Conservation (phyloP, 2,329 filamentous ascomycete species). For the Aspergillus ruber region DNA sequence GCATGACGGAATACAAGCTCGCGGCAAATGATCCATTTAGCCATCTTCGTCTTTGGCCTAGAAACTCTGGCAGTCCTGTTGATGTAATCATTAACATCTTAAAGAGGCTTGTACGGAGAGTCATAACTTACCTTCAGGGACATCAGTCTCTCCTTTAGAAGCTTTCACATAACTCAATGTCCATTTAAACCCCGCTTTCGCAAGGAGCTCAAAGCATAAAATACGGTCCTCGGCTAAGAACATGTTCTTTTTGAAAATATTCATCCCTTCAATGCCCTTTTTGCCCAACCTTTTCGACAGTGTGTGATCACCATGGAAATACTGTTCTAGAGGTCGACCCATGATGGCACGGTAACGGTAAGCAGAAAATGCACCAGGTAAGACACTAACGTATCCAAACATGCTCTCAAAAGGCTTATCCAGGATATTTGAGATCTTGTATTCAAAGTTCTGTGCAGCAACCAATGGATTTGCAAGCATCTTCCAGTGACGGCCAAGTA, state of each 20-base stretch:
- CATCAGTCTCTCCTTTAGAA: conserved; percentile 97
- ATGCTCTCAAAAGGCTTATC: conserved; percentile 96
- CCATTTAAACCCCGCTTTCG: conserved; percentile 98
- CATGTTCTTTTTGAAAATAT: conserved; percentile 99
- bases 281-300: conserved; percentile 90
- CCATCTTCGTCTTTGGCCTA: conserved; percentile 96
- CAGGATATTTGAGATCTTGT: conserved; percentile 99
- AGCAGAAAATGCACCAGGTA: conserved; percentile 97
- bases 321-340: conserved; percentile 93
- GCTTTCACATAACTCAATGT: conserved; percentile 98
- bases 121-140: conserved; percentile 69
- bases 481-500: conserved; percentile 84
- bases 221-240: conserved; percentile 99
- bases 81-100: too few relatives aligned
- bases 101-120: too few relatives aligned
- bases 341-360: conserved; percentile 98
- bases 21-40: conserved; percentile 98
- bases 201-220: conserved; percentile 96
- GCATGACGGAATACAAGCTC: conserved; percentile 94
- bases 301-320: conserved; percentile 99
- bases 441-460: conserved; percentile 97
- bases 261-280: conserved; percentile 99
- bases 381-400: conserved; percentile 94
- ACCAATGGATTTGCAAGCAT: conserved; percentile 96
- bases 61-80: conserved; percentile 68